Evolutionary conservation across 176 grass and related monocot genomes (phyloP), one percentile per base, ranked within the genome.

Genomic region (Dendrocalamus sinicus): DNA sequence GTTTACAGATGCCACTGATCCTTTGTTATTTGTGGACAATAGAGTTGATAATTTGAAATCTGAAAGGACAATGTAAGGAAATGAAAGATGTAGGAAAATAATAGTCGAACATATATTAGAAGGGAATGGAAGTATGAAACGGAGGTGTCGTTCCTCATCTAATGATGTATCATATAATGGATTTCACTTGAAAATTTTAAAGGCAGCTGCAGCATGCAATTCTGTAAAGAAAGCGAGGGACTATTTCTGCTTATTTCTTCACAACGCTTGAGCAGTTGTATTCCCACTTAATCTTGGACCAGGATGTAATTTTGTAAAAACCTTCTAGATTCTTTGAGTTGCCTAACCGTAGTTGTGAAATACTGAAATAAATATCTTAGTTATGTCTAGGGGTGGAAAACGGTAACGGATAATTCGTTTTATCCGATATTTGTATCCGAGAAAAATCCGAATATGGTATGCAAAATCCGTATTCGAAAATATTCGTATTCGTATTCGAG

Each of bases 221-320:
- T 83, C 52, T 0, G 11, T 16, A 40, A n/a, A 60, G 32, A 41
- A 58, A 76, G 3, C 12, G 3, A 11, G 0, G 12, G 55, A 76
- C 28, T 64, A 30, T 32, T 44, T 52, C n/a, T 44, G 13, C 14
- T 28, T 72, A 26, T 40, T 43, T 86, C 65, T 51, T 40, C 30
- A 63, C 52, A 44, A 55, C 37, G 60, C 57, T 60, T 60, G 4
- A 60, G 57, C 9, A 60, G 22, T 23, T 60, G 57, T 8, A 60
- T 23, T 60, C n/a, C 4, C 57, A 23, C 57, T 59, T 59, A 47
- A 39, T 39, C 30, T 76, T 79, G 12, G 17, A 32, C 35, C 66
- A 48, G 19, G 59, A 39, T 74, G 10, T 79, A 23, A 20, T 60
- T 67, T 72, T 84, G 23, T 73, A 52, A 66, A 72, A 20, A 50